Base-by-base conservation (phyloP, 345 rosid genomes). In the Syzygium jambos region DNA sequence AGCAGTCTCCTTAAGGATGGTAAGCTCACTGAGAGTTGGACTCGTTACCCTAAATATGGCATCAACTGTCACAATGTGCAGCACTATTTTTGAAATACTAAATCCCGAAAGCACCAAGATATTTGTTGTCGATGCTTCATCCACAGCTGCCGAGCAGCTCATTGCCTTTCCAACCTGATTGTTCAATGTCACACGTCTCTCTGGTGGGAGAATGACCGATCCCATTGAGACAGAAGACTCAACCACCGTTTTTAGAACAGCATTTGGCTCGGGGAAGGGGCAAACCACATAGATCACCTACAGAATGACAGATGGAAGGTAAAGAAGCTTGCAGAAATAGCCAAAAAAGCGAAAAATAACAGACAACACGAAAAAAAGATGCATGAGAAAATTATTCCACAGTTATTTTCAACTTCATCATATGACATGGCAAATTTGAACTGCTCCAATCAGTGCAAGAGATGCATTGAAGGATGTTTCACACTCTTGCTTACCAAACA, bases 261-360 rank as follows among this genome's bases (percentile, higher is more conserved):
- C 99, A 29, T 90, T 90, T 89, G 99, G 99, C 84, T 98, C 99
- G 19, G 99, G 99, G 90, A 98, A 98, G 84, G 99, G 99, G 91
- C 99, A 98, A 82, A 98, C 99, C 90, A 98, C 96, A 90, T 98
- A 98, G 93, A 96, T 92, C 49, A 96, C 99, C 99, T 98, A 88
- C 85, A 91, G 29, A 82, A 65, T 84, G 86, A 80, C 23, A 38
- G 61, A 22, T 51, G 23, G 27, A 52, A 84, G 41, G 57, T 84
- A 23, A 34, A 23, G 43, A 49, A 49, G 27, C 53, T 46, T 49
- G 85, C 38, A 83, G 54, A 83, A 73, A 73, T 73, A 73, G 49
- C 25, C 49, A 34, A 34, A 38, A 68, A 19, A 34, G 1, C 13
- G 21, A 73, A 25, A 34, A 73, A 73, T 73, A 73, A 73, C 80